Evolutionary conservation across 2,329 filamentous ascomycete species (phyloP).

Genomic region (Metarhizium album): DNA sequence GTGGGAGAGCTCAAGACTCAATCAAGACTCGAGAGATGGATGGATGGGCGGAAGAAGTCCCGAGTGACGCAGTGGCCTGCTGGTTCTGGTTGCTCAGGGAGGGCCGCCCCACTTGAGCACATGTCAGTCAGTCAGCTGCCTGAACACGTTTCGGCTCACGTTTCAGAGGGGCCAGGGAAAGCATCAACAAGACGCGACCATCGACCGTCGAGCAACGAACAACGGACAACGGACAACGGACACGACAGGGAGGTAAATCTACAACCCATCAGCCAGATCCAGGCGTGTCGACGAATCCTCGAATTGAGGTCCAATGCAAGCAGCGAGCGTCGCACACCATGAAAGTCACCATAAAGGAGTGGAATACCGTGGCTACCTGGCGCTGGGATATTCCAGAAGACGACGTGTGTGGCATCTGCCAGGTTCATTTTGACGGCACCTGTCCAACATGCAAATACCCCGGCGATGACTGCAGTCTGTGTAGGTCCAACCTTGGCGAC

Average conservation of each 20-base stretch:
- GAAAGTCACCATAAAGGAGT: conserved; percentile 92
- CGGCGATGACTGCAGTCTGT: conserved; percentile 85
- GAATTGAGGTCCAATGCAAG: background rate
- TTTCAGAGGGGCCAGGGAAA: too few species aligned
- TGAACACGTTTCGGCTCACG: background rate
- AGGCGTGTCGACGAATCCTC: background rate
- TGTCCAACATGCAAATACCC: conserved; percentile 98
- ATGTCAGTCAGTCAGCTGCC: background rate
- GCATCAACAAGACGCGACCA: background rate
- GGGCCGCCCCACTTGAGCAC: conserved; percentile 1
- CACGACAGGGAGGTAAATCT: background rate
- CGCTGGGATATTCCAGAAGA: conserved; percentile 96
- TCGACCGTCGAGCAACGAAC: too few species aligned
- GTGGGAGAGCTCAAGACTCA: background rate
- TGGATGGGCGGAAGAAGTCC: background rate
- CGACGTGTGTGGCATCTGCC: conserved; percentile 97
- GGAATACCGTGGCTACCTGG: conserved; percentile 94
- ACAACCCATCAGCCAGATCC: background rate
- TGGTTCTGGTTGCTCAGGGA: conserved; percentile 1
- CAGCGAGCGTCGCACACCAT: conserved; percentile 34
- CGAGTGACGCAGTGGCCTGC: background rate
- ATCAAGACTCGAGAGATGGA: background rate
- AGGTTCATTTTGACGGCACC: conserved; percentile 93
- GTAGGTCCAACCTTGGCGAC: too few species aligned
- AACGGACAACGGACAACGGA: background rate